Evolutionary conservation across 176 grass and related monocot species (phyloP), one percentile per base, ranked within the genome.

Genomic region (Zoysia japonica): DNA sequence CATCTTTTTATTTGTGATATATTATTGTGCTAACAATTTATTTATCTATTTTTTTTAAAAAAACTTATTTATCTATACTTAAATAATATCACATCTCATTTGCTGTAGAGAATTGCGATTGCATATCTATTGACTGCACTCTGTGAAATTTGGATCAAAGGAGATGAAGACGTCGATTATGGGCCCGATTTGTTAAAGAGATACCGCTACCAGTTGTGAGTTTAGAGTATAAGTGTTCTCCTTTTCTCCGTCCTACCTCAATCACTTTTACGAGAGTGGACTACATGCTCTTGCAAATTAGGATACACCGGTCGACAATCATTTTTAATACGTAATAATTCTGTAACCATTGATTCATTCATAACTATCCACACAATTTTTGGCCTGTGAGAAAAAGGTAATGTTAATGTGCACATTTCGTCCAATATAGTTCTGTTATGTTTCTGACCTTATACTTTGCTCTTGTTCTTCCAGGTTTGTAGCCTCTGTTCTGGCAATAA

Each of bases 81-180:
- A 28, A 74, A 8, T 51, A 14, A 80, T 51, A 3, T 9, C 20
- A 3, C 5, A 19, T 47, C 11, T 62, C 36, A 14, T 57, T 91
- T 49, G 37, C 71, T 88, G 69, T 84, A 97, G 94, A 94, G 94
- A 89, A 97, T 97, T 51, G 94, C 94, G 62, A 83, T 94, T 74
- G 87, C 87, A 70, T 97, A 97, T 80, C 75, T 97, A 35, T 75
- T 90, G 44, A 88, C 89, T 50, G 94, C 91, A 38, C 63, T 92
- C 0, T 97, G 91, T 67, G 91, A 97, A 89, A 97, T 97, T 65
- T 97, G 94, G 94, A 87, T 97, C 59, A 83, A 85, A 78, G 80
- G 84, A 63, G 71, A 85, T 41, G 86, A 77, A 61, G 76, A 89
- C 28, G 72, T 77, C 16, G 61, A 82, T 80, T 85, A 80, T 84